Evolutionary conservation across 2,329 filamentous ascomycete genomes (phyloP).

Genomic region (Colletotrichum orbiculare): DNA sequence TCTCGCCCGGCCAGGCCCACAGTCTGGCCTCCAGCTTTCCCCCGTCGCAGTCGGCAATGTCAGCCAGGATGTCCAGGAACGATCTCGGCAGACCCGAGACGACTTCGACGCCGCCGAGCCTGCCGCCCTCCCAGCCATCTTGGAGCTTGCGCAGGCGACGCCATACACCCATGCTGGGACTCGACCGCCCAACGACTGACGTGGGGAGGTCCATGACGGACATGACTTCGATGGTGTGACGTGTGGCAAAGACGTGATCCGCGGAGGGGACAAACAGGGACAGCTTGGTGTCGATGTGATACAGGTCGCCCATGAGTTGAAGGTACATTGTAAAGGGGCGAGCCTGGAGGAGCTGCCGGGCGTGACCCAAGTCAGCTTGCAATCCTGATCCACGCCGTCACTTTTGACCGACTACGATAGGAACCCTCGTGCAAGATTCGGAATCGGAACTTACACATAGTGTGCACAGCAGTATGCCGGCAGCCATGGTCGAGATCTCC

Average conservation of each 20-base stretch:
- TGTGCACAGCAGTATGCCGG: slow-evolving; percentile 32
- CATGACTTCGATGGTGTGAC: slow-evolving; percentile 34
- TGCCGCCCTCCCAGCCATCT: slow-evolving; percentile 28
- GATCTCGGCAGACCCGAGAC: slow-evolving; percentile 43
- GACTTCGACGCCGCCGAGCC: slow-evolving; percentile 42
- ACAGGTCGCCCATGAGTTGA: slow-evolving; percentile 34
- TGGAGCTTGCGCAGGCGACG: slow-evolving; percentile 24
- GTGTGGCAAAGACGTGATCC: slow-evolving; percentile 17
- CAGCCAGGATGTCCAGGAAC: slow-evolving; percentile 42
- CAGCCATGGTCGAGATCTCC: slow-evolving; percentile 30
- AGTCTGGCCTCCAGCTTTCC: slow-evolving; percentile 37
- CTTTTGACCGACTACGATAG: neutral
- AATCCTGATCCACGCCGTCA: neutral
- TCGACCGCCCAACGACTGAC: slow-evolving; percentile 32
- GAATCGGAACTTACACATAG: slow-evolving; percentile 23
- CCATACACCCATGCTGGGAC: slow-evolving; percentile 35
- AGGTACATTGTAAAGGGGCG: slow-evolving; percentile 33
- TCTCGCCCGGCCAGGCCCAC: slow-evolving; percentile 41
- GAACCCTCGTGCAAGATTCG: neutral
- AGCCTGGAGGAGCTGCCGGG: slow-evolving; percentile 22
- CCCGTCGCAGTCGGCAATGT: slow-evolving; percentile 28
- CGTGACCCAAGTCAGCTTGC: neutral
- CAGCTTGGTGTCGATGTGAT: slow-evolving; percentile 21
- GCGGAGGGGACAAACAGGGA: slow-evolving; percentile 6
- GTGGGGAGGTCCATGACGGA: slow-evolving; percentile 37